A percentile compares a stretch with the other conserved stretches of the same genome.
phyloP scores from a whole-genome alignment of 768 basidiomycete genomes.

The Podaxis sp. region DNA sequence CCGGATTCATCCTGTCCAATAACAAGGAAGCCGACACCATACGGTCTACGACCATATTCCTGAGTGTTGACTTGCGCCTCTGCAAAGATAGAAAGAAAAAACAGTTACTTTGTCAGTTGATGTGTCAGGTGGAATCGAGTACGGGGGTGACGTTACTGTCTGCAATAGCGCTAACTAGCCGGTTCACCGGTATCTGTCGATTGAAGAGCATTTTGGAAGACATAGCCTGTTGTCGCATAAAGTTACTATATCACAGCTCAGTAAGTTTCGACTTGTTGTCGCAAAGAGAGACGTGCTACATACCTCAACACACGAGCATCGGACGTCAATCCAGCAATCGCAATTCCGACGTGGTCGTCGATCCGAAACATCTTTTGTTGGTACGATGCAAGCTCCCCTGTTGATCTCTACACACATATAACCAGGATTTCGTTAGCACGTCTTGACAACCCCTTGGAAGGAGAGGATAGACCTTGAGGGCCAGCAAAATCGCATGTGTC shows the following conservation, averaged over 20 bases:
- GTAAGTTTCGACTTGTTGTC: background rate
- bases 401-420: conserved; percentile 69
- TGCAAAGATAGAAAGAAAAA: conserved; percentile 26
- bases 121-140: too few relatives aligned
- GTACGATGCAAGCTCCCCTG: conserved; percentile 97
- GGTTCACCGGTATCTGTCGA: conserved; percentile 90
- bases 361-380: conserved; percentile 99
- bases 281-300: conserved; percentile 19
- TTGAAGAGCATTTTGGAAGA: conserved; percentile 93
- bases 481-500: conserved; percentile 90
- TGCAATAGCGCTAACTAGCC: conserved; percentile 90
- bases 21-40: conserved; percentile 98
- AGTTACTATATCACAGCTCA: conserved; percentile 64
- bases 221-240: conserved; percentile 99
- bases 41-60: conserved; percentile 95
- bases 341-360: conserved; percentile 99
- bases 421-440: background rate
- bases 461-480: conserved; percentile 71
- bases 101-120: too few relatives aligned
- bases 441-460: background rate
- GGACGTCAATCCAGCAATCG: conserved; percentile 97
- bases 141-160: conserved; percentile 63
- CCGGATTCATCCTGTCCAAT: conserved; percentile 96
- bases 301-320: conserved; percentile 97
- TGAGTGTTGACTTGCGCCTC: conserved; percentile 99